A percentile compares a stretch with the other conserved stretches of the same genome.
Conservation (phyloP, 1,284 basidiomycete genomes). For the Hymenochaete sp. region DNA sequence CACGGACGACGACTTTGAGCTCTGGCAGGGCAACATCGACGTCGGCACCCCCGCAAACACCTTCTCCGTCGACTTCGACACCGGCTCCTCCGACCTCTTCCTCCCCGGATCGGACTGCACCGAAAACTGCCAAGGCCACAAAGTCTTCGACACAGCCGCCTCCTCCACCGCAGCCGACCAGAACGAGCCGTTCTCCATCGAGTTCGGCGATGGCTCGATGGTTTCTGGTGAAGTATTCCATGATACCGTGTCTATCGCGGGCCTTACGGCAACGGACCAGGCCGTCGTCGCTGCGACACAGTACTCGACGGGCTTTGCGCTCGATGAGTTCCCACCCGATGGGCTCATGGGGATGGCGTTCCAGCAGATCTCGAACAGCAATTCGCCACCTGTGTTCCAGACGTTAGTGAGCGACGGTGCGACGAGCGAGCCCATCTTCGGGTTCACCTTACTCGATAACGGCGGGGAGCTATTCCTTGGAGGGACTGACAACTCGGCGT, state of each 20-base stretch:
- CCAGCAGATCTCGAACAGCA: conserved; percentile 21
- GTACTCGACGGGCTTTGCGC: conserved; percentile 36
- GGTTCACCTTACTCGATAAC: conserved; percentile 39
- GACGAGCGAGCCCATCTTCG: conserved; percentile 32
- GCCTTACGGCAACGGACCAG: conserved; percentile 19
- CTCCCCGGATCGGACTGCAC: conserved; percentile 19
- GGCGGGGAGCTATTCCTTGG: conserved; percentile 48
- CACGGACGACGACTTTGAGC: conserved; percentile 16
- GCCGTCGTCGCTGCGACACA: conserved; percentile 34
- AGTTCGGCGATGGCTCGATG: conserved; percentile 20
- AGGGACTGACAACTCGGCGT: conserved; percentile 29
- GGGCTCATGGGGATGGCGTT: conserved; percentile 35
- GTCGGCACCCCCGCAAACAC: conserved; percentile 16
- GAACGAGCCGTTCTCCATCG: conserved; percentile 17
- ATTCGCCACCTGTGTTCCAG: conserved; percentile 24
- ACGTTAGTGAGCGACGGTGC: conserved; percentile 26
- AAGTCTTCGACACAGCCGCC: conserved; percentile 17
- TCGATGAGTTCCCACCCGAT: conserved; percentile 33
- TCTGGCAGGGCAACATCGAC: conserved; percentile 15
- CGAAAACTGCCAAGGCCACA: conserved; percentile 20
- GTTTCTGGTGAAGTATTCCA: conserved; percentile 19
- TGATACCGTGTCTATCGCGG: conserved; percentile 23
- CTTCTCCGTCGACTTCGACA: conserved; percentile 18
- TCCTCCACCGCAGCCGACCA: conserved; percentile 17
- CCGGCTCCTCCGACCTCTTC: conserved; percentile 21